Evolutionary conservation across 2,329 filamentous ascomycete species (phyloP), one percentile per base, ranked within the genome.

Genomic region (Aspergillus ustus): DNA sequence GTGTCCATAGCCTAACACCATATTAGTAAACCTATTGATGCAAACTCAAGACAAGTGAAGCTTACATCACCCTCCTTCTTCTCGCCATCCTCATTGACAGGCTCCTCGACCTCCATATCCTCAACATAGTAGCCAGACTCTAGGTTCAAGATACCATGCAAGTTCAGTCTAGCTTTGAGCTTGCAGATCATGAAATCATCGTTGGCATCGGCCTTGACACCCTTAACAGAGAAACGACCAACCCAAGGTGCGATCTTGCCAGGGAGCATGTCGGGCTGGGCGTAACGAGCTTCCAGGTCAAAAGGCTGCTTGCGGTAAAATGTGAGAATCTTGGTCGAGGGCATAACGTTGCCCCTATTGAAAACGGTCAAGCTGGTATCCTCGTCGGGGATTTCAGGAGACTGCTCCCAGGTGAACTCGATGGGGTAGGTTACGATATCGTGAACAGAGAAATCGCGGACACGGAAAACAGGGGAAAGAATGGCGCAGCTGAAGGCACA

Each of bases 121-220:
- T 99, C 95, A 57, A 99, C 95, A 73, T 92, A 98, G 84, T 99
- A 99, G 63, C 93, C 95, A 66, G 89, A 93, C 83, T 99, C 95
- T 43, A 99, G 91, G 76, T 98, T 98, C 68, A 99, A 84, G 62
- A 99, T 87, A 78, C 95, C 95, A 82, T 98, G 93, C 67, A 98
- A 87, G 82, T 99, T 99, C 60, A 99, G 87, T 66, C 95, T 89
- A 52, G 95, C 94, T 87, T 98, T 98, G 65, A 99, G 89, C 84
- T 99, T 99, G 90, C 95, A 99, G 74, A 98, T 96, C 94, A 99
- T 98, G 80, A 98, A 99, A 77, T 98, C 95, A 63, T 96, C 92
- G 77, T 95, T 93, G 68, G 89, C 87, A 75, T 96, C 92, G 45
- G 92, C 90, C 86, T 97, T 93, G 75, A 99, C 94, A 50, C 91